Conservation (phyloP, 257 asterid species). For the Penstemon eatonii region DNA sequence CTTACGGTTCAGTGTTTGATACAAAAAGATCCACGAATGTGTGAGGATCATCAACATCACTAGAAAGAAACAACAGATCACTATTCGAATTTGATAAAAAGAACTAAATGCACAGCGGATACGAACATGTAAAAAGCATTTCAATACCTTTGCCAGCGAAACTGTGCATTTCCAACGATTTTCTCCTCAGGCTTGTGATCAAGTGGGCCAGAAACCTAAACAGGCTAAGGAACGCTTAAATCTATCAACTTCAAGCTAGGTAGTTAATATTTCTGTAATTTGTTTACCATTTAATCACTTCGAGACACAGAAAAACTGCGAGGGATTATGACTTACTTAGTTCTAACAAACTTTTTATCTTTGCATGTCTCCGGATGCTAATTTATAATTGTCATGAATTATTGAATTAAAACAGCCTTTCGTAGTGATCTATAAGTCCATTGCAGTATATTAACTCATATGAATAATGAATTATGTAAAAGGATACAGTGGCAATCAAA, state of each 20-base stretch:
- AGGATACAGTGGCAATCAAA: slow-evolving; percentile 89
- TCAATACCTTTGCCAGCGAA: slow-evolving; percentile 89
- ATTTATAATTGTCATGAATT: too few species aligned
- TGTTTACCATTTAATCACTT: slow-evolving; percentile 13
- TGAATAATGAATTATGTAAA: background rate
- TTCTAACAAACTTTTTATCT: background rate
- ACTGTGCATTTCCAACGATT: slow-evolving; percentile 79
- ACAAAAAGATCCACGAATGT: slow-evolving; percentile 76
- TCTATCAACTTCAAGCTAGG: background rate
- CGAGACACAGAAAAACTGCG: background rate
- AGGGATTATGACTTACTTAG: background rate
- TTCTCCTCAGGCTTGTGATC: slow-evolving; percentile 65
- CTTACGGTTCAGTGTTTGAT: slow-evolving; percentile 89
- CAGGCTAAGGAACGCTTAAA: slow-evolving; percentile 57
- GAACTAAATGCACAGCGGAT: slow-evolving; percentile 19
- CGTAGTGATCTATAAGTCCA: background rate
- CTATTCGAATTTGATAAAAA: slow-evolving; percentile 18
- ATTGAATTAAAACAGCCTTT: background rate
- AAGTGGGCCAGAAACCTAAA: slow-evolving; percentile 77
- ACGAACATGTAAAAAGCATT: slow-evolving; percentile 8
- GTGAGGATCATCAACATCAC: slow-evolving; percentile 83
- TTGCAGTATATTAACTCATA: background rate
- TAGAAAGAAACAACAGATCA: slow-evolving; percentile 34
- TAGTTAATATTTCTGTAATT: slow-evolving; percentile 9
- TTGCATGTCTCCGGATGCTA: background rate